Percentiles rank a stretch among this genome's conserved stretches.
phyloP scores from a whole-genome alignment of 805 yeast species.

The Alloascoidea hylecoeti region DNA sequence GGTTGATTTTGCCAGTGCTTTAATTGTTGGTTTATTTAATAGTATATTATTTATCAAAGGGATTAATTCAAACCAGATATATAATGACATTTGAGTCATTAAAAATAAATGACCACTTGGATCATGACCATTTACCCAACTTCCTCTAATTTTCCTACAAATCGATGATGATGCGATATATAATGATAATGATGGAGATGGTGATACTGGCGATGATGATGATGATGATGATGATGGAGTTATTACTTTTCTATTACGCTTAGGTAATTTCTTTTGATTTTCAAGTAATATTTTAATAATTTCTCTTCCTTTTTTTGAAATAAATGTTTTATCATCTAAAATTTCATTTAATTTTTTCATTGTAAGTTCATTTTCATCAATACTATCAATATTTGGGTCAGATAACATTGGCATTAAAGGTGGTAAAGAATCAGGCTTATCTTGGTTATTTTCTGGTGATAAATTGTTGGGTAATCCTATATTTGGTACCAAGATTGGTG shows the following conservation, averaged over 20 bases:
- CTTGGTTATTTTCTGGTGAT: background rate
- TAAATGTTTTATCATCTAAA: conserved; percentile 2
- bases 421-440: background rate
- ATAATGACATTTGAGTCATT: conserved; percentile 48
- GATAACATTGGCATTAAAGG: background rate
- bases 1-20: background rate
- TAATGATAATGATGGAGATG: conserved; percentile 6
- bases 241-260: conserved; percentile 6
- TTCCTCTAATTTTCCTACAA: conserved; percentile 48
- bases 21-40: conserved; percentile 14
- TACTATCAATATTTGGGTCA: background rate
- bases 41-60: conserved; percentile 21
- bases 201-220: conserved; percentile 2
- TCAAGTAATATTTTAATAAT: no score
- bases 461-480: background rate
- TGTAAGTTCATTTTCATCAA: conserved; percentile 4
- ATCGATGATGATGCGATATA: conserved; percentile 17
- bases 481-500: background rate
- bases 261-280: background rate
- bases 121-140: conserved; percentile 83
- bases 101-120: conserved; percentile 91
- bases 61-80: conserved; percentile 49
- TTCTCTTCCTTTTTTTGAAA: background rate
- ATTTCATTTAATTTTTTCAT: no score
- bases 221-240: conserved; percentile 1